Conservation (phyloP, 2,329 filamentous ascomycete species). For the Lasiodiplodia gonubiensis region DNA sequence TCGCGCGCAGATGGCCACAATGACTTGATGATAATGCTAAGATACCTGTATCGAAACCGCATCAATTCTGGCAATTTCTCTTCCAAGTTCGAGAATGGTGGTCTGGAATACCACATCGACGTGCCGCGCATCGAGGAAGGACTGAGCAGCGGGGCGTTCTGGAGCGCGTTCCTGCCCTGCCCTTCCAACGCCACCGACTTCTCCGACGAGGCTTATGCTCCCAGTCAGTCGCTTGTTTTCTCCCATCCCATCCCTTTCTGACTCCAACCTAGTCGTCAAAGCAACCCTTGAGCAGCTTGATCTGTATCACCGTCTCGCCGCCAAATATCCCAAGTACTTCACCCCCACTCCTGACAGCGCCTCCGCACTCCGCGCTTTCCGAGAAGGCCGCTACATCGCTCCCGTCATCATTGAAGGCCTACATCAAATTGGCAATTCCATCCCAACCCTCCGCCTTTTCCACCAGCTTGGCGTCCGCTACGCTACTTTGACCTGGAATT, state of each 20-base stretch:
- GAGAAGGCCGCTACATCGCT: slow-evolving; percentile 41
- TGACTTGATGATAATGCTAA: slow-evolving; percentile 79
- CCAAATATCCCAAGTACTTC: slow-evolving; percentile 71
- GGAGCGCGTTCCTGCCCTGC: slow-evolving; percentile 84
- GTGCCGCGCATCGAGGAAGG: slow-evolving; percentile 75
- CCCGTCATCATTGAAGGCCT: slow-evolving; percentile 67
- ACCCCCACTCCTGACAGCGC: slow-evolving; percentile 66
- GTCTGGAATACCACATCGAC: slow-evolving; percentile 75
- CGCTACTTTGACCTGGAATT: slow-evolving; percentile 89
- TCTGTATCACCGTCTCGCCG: slow-evolving; percentile 68
- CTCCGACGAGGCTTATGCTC: slow-evolving; percentile 72
- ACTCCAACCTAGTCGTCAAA: slow-evolving; percentile 58
- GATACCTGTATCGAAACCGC: slow-evolving; percentile 71
- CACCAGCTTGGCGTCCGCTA: slow-evolving; percentile 83
- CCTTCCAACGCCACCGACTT: slow-evolving; percentile 75
- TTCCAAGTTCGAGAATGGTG: slow-evolving; percentile 74
- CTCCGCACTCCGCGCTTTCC: slow-evolving; percentile 63
- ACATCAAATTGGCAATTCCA: slow-evolving; percentile 89
- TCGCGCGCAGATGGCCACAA: slow-evolving; percentile 77
- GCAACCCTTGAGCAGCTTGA: slow-evolving; percentile 78
- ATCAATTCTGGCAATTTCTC: slow-evolving; percentile 78
- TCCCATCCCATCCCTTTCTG: neutral
- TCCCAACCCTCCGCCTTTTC: slow-evolving; percentile 75
- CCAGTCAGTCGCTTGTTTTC: slow-evolving; percentile 56
- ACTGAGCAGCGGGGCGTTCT: slow-evolving; percentile 83